Evolutionary conservation across 2,329 filamentous ascomycete genomes (phyloP).

Genomic region (Ophiostoma himal-ulmi): DNA sequence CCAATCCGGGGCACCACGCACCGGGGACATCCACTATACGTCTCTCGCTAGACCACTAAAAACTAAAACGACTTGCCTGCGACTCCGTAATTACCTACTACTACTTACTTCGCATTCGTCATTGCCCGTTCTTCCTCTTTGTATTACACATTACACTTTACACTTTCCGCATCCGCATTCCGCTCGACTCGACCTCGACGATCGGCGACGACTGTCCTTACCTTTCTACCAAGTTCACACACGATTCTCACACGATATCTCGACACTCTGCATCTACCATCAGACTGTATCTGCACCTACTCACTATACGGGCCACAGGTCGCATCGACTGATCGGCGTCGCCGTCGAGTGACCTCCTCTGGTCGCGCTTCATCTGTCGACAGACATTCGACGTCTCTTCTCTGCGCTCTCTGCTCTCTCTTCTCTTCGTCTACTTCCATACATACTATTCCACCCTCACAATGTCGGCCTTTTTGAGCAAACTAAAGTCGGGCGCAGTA

Average conservation of each 20-base stretch:
- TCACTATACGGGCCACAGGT: not conserved
- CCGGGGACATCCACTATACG: constrained; percentile 3
- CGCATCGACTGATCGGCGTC: not conserved
- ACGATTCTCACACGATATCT: not conserved
- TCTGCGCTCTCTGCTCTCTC: not conserved
- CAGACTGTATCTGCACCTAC: not conserved
- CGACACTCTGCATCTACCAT: not conserved
- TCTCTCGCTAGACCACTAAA: not conserved
- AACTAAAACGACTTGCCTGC: not conserved
- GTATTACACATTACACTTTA: too few species aligned
- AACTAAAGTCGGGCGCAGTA: constrained; percentile 53
- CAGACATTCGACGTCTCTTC: not conserved
- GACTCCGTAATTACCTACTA: not conserved
- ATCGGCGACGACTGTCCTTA: not conserved
- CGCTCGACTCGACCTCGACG: not conserved
- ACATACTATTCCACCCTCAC: not conserved
- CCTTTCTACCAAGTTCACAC: not conserved
- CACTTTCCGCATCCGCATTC: not conserved
- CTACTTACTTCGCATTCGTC: constrained; percentile 8
- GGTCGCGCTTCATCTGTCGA: constrained; percentile 1
- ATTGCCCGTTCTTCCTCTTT: not conserved
- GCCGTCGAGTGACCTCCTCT: constrained; percentile 8
- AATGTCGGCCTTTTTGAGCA: constrained; percentile 54
- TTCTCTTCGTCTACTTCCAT: not conserved
- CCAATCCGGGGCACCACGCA: constrained; percentile 6